Base-by-base conservation (phyloP, 1,284 basidiomycete genomes). In the Violaceomyces palustris region DNA sequence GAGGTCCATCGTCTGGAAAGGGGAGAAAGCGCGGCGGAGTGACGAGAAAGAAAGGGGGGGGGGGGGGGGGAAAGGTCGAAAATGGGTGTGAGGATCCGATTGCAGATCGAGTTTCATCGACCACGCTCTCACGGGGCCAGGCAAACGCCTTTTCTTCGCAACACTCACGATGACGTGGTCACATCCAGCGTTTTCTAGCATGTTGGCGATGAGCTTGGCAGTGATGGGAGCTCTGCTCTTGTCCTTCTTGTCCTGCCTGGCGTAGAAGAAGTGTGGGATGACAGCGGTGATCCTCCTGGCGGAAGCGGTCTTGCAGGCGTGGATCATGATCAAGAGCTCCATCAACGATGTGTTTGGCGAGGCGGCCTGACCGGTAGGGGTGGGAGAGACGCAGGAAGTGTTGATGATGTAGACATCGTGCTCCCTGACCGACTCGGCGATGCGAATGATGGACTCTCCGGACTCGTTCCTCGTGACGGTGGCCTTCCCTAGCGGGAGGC, bases 371-470 rank as follows among this genome's bases (percentile, higher is more conserved):
- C 49, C 47, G 64, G 76, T 45, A 12, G 53, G 54, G 6, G 50
- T 62, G 15, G 70, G 69, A 44, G 83, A 80, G 42, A 86, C 86
- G 71, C 85, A 87, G 10, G 87, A 87, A 24, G 91, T 93, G 78
- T 93, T 96, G 80, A 98, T 85, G 75, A 98, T 97, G 79, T 98
- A 98, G 45, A 98, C 94, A 75, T 98, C 94, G 76, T 90, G 88
- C 77, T 98, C 93, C 48, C 93, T 87, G 25, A 98, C 94, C 44
- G 88, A 91, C 77, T 98, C 94, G 46, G 82, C 81, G 72, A 98
- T 91, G 53, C 87, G 87, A 48, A 98, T 87, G 69, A 84, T 84
- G 39, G 87, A 88, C 77, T 96, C 92, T 52, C 92, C 92, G 55
- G 92, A 87, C 14, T 87, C 87, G 70, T 88, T 93, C 72, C 85